A percentile compares a stretch with the other conserved stretches of the same genome.
These are phyloP conservation scores for Tricholoma flavovirens DNA, from an alignment of 768 basidiomycete genomes.

Conservation along the genomic window DNA sequence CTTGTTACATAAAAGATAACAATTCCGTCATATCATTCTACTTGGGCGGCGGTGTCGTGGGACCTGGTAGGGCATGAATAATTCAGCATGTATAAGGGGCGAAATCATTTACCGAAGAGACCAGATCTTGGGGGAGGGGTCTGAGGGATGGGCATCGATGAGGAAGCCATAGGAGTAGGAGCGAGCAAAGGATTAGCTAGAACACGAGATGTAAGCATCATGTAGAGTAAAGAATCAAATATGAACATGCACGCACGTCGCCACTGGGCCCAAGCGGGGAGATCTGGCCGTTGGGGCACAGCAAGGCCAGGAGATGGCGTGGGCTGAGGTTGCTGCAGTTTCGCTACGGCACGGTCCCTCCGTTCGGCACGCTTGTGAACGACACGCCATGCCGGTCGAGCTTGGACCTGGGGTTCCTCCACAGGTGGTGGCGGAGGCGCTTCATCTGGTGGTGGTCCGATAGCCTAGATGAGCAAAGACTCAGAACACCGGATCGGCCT, in stretches of 20 bases:
- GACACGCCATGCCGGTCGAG: conserved; percentile 70
- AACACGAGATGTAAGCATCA: background rate
- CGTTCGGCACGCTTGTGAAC: conserved; percentile 61
- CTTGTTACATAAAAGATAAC: background rate
- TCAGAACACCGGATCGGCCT: conserved; percentile 2
- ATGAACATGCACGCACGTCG: conserved; percentile 47
- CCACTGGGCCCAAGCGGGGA: conserved; percentile 86
- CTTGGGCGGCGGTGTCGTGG: conserved; percentile 42
- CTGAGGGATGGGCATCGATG: conserved; percentile 30
- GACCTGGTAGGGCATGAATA: conserved; percentile 24
- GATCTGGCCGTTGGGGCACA: conserved; percentile 42
- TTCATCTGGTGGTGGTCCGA: conserved; percentile 26
- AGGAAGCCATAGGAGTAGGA: conserved; percentile 35
- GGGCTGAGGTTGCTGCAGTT: conserved; percentile 33
- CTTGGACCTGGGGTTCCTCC: conserved; percentile 41
- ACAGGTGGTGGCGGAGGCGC: conserved; percentile 36
- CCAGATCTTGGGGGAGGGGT: conserved; percentile 52
- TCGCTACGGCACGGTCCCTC: conserved; percentile 39
- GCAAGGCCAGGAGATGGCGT: conserved; percentile 35
- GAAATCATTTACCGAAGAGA: conserved; percentile 49
- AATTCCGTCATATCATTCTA: conserved; percentile 10
- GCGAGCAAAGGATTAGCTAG: conserved; percentile 62
- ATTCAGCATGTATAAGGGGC: background rate
- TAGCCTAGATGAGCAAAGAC: conserved; percentile 17
- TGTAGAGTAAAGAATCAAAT: background rate